These are phyloP conservation scores for Cyclotella sp. DNA, from an alignment of 108 stramenopile genomes.

Conservation along the genomic window DNA sequence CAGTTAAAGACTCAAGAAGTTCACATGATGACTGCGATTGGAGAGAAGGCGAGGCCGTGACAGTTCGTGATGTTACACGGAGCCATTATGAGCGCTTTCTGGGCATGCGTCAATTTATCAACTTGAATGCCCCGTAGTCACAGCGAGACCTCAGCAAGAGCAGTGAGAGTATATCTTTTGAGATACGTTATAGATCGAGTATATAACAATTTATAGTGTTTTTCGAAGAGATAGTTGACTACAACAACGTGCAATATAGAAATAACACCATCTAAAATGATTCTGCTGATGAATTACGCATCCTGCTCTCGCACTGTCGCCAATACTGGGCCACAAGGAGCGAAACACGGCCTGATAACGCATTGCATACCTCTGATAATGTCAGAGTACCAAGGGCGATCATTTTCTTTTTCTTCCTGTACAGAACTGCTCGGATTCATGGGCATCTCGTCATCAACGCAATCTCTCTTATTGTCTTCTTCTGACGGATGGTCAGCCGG, in stretches of 20 bases:
- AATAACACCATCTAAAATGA: background rate
- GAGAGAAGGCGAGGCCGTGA: too few relatives aligned
- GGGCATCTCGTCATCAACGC: background rate
- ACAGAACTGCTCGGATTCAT: background rate
- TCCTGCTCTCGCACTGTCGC: slow-evolving; percentile 12
- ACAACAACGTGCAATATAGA: too few relatives aligned
- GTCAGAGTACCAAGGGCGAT: slow-evolving; percentile 21
- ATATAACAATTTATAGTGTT: too few relatives aligned
- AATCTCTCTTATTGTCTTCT: background rate
- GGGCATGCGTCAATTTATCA: too few relatives aligned
- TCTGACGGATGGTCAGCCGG: background rate
- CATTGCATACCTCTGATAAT: slow-evolving; percentile 10
- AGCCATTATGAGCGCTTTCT: too few relatives aligned
- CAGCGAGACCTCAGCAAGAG: too few relatives aligned
- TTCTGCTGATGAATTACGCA: background rate
- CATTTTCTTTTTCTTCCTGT: slow-evolving; percentile 11
- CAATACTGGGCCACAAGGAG: slow-evolving; percentile 15
- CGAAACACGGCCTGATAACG: slow-evolving; percentile 11
- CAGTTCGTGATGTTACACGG: too few relatives aligned
- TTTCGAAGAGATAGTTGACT: too few relatives aligned
- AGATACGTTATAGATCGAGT: too few relatives aligned
- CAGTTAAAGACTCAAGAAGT: background rate
- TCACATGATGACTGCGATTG: too few relatives aligned
- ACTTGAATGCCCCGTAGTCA: too few relatives aligned
- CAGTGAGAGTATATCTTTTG: too few relatives aligned